Base-by-base conservation (phyloP, 2,329 filamentous ascomycete species). In the Didymella arachidicola region DNA sequence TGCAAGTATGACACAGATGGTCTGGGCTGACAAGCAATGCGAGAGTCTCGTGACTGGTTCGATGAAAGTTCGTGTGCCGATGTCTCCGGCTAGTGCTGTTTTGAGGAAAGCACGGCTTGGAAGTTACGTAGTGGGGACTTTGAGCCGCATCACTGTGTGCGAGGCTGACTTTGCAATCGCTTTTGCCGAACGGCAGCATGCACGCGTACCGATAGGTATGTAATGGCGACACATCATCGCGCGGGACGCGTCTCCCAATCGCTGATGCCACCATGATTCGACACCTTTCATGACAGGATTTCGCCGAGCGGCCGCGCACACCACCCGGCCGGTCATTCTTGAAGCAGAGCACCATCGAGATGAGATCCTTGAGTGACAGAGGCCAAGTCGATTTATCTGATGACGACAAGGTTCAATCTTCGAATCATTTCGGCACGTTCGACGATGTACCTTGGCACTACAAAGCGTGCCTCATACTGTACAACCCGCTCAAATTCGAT, bases 1-100 rank as follows among this genome's bases (percentile, higher is more conserved):
- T 59, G 63, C 62, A 64, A n/a, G 56, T 61, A 69, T 68, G 68
- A 69, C 66, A 68, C 61, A 59, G 44, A 19, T 44, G 38, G 50
- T 47, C 52, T 65, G 58, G 59, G 59, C 62, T 51, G 29, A 54
- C 47, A 59, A 26, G 56, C 50, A 59, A 42, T 59, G 41, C 36
- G 34, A 38, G n/a, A 26, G 55, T 63, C 62, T 64, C 58, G 63
- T 66, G 62, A 64, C 53, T 46, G 38, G 30, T 39, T 27, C 25
- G 44, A 38, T 46, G 34, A 19, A 49, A 36, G 19, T 27, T 43
- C 4, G 27, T 42, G 51, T 57, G 47, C 65, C 53, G 65, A 59
- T 50, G 36, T 50, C 58, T 47, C 63, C 64, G 60, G 44, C 60
- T 61, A 65, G 53, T 30, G 50, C 46, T 26, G n/a, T 46, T 44